Evolutionary conservation across 2,329 filamentous ascomycete species (phyloP), one percentile per base, ranked within the genome.

Genomic region (Verticillium nubilum): DNA sequence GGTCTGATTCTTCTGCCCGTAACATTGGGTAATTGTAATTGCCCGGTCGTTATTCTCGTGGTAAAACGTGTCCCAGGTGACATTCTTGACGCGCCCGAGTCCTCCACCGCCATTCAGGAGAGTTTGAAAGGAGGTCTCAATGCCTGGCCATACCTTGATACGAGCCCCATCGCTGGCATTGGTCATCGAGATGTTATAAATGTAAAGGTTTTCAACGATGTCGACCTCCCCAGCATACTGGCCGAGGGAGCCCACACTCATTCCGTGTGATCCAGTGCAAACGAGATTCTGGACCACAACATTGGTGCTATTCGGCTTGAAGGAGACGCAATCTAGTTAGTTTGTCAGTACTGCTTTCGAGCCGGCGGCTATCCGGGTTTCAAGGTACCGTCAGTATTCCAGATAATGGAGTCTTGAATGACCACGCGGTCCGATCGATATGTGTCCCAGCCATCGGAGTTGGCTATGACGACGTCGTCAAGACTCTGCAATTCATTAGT

Each of bases 241-340:
- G 25, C 88, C 88, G 0, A 91, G 75, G 0, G 85, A 89, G 7
- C 88, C 88, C 17, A 90, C 86, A 10, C 83, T 86, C 64, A 91
- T 90, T 47, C 88, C 88, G 67, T 91, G 88, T 3, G 85, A 89
- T 31, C 87, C 86, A 66, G 87, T 87, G 73, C 88, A 91, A 61
- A 77, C 73, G 4, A 91, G 73, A 62, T 86, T 86, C 69, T 90
- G 86, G 5, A 90, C 81, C 3, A 90, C 71, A 6, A 90, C 83
- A 63, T 89, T 81, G 52, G 86, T 90, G 65, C 81, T 86, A 69
- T 90, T 91, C n/a, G 87, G 87, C 72, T 91, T 91, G 80, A 91
- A 90, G 1, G 86, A 86, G 13, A 91, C 85, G 61, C 88, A 91
- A 68, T 91, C 83, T 50, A 7, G n/a, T 17, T 4, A 12, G 2